A percentile compares a stretch with the other conserved stretches of the same genome.
phyloP scores from a whole-genome alignment of 805 yeast genomes.

The Ogataea degrootiae region DNA sequence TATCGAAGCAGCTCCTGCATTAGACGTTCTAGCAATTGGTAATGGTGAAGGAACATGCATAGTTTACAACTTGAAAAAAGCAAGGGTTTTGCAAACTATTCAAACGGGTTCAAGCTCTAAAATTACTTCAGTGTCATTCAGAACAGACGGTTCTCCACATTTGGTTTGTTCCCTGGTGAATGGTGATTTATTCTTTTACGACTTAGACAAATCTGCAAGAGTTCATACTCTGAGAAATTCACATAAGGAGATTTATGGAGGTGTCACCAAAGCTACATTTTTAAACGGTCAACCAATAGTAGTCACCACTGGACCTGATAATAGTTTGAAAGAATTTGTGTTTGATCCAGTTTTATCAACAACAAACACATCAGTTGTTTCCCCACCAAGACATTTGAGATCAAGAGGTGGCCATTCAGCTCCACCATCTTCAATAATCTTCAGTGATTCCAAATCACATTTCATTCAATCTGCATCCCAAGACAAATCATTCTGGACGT shows the following conservation, averaged over 20 bases:
- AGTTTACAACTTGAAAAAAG: slow-evolving; percentile 66
- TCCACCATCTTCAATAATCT: slow-evolving; percentile 73
- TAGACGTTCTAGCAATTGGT: slow-evolving; percentile 81
- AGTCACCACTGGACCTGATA: slow-evolving; percentile 88
- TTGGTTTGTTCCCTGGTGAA: slow-evolving; percentile 69
- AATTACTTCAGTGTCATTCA: slow-evolving; percentile 67
- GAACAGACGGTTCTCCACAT: slow-evolving; percentile 88
- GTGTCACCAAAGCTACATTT: slow-evolving; percentile 68
- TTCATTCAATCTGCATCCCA: slow-evolving; percentile 80
- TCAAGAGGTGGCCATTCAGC: slow-evolving; percentile 97
- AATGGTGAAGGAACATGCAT: slow-evolving; percentile 60
- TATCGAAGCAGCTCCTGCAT: slow-evolving; percentile 80
- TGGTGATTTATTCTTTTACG: slow-evolving; percentile 86
- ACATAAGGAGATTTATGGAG: slow-evolving; percentile 71
- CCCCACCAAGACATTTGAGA: slow-evolving; percentile 88
- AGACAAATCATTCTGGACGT: slow-evolving; percentile 85
- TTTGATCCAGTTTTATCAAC: slow-evolving; percentile 86
- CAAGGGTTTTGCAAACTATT: slow-evolving; percentile 48
- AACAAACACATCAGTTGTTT: slow-evolving; percentile 56
- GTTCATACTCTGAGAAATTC: slow-evolving; percentile 71
- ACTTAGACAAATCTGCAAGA: slow-evolving; percentile 64
- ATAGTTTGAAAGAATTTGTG: slow-evolving; percentile 80
- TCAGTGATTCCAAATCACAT: slow-evolving; percentile 75
- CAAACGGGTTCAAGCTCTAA: slow-evolving; percentile 37
- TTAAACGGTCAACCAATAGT: slow-evolving; percentile 89